Evolutionary conservation across 257 asterid species (phyloP), one percentile per base, ranked within the genome.

Genomic region (Agastache rugosa): DNA sequence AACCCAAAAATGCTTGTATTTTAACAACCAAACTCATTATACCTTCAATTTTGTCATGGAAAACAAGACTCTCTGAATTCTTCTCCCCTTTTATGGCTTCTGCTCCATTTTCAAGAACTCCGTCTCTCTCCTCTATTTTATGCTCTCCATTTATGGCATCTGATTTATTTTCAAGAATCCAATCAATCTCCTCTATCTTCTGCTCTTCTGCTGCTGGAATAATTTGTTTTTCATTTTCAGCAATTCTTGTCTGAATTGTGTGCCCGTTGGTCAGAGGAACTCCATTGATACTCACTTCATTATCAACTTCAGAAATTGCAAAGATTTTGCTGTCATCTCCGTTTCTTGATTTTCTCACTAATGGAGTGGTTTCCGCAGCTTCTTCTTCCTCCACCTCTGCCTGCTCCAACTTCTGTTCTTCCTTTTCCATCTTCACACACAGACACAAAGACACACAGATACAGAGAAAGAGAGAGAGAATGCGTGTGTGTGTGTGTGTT

Each of bases 21-120:
- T 34, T 50, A 31, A 31, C 44, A 11, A 63, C 65, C 16, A 8
- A 47, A 12, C 31, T 69, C 12, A 19, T 11, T 31, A 6, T 82
- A 83, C 97, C 96, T 84, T 86, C 86, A 74, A 73, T 75, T 64
- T 83, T 75, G 75, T 88, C 90, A 74, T 84, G 77, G 85, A 81
- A 92, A 75, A 92, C 90, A 74, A 79, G 81, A 75, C 75, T 75
- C 15, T 69, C 74, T 35, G 81, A 44, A 42, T 77, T 75, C 20
- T 67, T 73, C 63, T 47, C 81, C 51, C 59, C 85, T 67, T 80
- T 84, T 31, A 59, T 71, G 76, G 74, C 11, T 71, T 77, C 62
- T 51, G 81, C 2, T 72, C 35, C 83, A 37, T 71, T 74, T 65
- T 59, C 82, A 79, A 63, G 73, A 51, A 66, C 77, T 31, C 37